phyloP scores from a whole-genome alignment of 1,284 basidiomycete genomes.

The Exobasidium cylindrosporum region DNA sequence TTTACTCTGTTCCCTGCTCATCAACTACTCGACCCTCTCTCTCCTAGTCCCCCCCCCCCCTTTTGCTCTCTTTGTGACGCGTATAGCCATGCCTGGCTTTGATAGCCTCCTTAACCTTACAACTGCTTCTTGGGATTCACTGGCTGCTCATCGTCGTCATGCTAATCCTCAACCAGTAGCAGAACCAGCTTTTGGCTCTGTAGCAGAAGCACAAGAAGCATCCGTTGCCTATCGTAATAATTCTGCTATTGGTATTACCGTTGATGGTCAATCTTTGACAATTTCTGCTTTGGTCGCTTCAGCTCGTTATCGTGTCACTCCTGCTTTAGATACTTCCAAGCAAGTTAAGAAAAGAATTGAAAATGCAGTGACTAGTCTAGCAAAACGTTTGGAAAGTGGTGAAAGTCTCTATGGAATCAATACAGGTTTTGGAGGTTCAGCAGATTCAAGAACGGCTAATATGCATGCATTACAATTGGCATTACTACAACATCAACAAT shows the following conservation, averaged over 20 bases:
- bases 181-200: neutral
- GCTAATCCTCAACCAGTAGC: neutral
- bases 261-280: conserved; percentile 3
- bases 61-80: too few relatives aligned
- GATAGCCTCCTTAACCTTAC: neutral
- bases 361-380: conserved; percentile 34
- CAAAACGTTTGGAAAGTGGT: conserved; percentile 37
- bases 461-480: conserved; percentile 43
- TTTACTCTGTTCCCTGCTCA: too few relatives aligned
- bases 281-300: conserved; percentile 8
- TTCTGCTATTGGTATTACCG: neutral
- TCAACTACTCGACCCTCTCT: too few relatives aligned
- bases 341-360: conserved; percentile 36
- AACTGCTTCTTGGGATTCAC: conserved; percentile 4
- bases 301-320: conserved; percentile 17
- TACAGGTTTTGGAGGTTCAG: conserved; percentile 47
- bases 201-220: conserved; percentile 3
- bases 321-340: conserved; percentile 31
- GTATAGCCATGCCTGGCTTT: neutral
- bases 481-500: conserved; percentile 46
- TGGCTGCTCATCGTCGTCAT: conserved; percentile 2
- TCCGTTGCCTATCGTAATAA: neutral
- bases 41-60: too few relatives aligned
- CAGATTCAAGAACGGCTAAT: conserved; percentile 43
- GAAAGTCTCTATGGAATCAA: conserved; percentile 37